These are phyloP conservation scores for Saccharomyces hybrid DNA, from an alignment of 1,139 yeast genomes.

Conservation along the genomic window DNA sequence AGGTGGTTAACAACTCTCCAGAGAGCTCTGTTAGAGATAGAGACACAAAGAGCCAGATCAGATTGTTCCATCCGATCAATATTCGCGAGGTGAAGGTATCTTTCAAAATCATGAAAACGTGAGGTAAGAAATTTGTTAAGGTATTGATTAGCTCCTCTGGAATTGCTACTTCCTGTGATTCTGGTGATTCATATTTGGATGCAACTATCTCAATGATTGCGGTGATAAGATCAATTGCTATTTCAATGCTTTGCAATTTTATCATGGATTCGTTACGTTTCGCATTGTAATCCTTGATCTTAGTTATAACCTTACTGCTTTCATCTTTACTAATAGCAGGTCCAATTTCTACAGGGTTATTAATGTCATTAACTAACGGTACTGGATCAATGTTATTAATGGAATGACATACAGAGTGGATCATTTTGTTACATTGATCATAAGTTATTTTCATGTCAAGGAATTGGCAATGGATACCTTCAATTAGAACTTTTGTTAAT, in stretches of 20 bases:
- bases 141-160: conserved; percentile 29
- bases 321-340: conserved; percentile 31
- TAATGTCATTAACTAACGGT: conserved; percentile 19
- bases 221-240: conserved; percentile 65
- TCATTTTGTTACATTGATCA: conserved; percentile 25
- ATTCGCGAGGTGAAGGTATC: conserved; percentile 45
- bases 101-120: conserved; percentile 36
- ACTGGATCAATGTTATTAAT: conserved; percentile 38
- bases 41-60: conserved; percentile 43
- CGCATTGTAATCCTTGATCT: conserved; percentile 36
- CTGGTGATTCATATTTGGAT: conserved; percentile 16
- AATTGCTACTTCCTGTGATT: conserved; percentile 14
- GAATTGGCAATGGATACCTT: conserved; percentile 56
- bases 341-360: conserved; percentile 26
- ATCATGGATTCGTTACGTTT: conserved; percentile 42
- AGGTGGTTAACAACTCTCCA: not conserved
- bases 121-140: conserved; percentile 35
- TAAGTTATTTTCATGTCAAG: conserved; percentile 35
- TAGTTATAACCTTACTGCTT: conserved; percentile 37
- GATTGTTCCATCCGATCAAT: conserved; percentile 61
- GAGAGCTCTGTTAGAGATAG: conserved; percentile 12
- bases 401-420: conserved; percentile 29
- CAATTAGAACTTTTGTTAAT: conserved; percentile 44
- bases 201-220: conserved; percentile 58
- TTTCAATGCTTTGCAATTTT: conserved; percentile 56